Conservation (phyloP, 139 green algal species). For the Tetraselmis striata region DNA sequence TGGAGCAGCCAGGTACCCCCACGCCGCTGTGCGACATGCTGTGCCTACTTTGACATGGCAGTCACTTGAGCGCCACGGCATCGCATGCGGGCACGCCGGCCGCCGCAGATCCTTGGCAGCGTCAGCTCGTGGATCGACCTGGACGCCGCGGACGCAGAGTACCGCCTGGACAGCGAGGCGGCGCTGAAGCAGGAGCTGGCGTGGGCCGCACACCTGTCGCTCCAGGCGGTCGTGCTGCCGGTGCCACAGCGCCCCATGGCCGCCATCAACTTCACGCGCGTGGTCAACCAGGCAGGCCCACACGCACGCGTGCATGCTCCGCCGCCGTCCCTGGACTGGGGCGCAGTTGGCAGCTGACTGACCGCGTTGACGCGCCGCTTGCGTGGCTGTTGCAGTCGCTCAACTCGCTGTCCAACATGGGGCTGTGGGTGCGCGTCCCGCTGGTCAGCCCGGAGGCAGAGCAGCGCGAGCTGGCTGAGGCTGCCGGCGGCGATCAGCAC, state of each 20-base stretch:
- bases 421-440: constrained; percentile 82
- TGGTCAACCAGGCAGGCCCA: constrained; percentile 50
- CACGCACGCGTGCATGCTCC: neutral
- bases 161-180: constrained; percentile 39
- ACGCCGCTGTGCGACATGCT: too few species aligned
- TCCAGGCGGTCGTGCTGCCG: constrained; percentile 80
- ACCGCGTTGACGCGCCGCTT: neutral
- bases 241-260: constrained; percentile 23
- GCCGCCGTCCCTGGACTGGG: too few species aligned
- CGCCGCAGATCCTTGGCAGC: constrained; percentile 64
- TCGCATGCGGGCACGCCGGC: too few species aligned
- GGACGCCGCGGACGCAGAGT: constrained; percentile 36
- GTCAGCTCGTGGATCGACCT: constrained; percentile 74
- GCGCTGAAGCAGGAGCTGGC: constrained; percentile 75
- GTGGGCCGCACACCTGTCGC: constrained; percentile 84
- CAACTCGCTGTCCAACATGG: constrained; percentile 54
- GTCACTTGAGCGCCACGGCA: too few species aligned
- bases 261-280: constrained; percentile 63
- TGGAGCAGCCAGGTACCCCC: constrained; percentile 56
- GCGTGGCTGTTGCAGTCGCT: constrained; percentile 40
- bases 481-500: constrained; percentile 14
- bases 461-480: constrained; percentile 15
- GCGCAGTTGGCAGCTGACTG: too few species aligned
- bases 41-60: too few species aligned
- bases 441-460: constrained; percentile 20